A percentile compares a stretch with the other conserved stretches of the same genome.
Conservation (phyloP, 345 rosid genomes). For the Orychophragmus violaceus region DNA sequence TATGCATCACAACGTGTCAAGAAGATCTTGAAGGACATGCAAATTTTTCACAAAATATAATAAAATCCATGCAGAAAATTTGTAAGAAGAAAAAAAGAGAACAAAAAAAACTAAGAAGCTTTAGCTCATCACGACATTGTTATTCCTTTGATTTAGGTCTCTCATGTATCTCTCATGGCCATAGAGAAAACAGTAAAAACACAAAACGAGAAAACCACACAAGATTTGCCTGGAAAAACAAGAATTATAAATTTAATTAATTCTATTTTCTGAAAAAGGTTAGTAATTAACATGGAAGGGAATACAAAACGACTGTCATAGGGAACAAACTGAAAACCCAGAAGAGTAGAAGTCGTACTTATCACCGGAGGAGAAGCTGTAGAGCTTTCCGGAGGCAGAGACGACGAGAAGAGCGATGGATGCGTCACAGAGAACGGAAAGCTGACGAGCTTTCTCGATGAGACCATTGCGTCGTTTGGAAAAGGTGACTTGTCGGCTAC, state of each 20-base stretch:
- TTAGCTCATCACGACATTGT: constrained; percentile 13
- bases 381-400: constrained; percentile 29
- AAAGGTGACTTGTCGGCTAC: constrained; percentile 74
- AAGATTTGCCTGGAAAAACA: constrained; percentile 9
- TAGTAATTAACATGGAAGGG: background rate
- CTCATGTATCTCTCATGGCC: constrained; percentile 5
- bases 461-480: constrained; percentile 58
- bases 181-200: background rate
- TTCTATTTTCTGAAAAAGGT: background rate
- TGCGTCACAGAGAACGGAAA: constrained; percentile 69
- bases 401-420: constrained; percentile 31
- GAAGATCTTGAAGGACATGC: constrained; percentile 14
- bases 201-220: background rate
- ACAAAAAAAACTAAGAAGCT: constrained; percentile 5
- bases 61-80: constrained; percentile 17
- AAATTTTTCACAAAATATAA: background rate
- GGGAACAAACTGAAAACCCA: background rate
- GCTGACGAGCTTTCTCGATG: constrained; percentile 68
- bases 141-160: background rate
- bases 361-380: constrained; percentile 32
- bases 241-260: background rate
- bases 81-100: background rate
- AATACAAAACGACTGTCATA: background rate
- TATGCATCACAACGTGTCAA: constrained; percentile 14
- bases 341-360: constrained; percentile 17